phyloP scores from a whole-genome alignment of 805 yeast genomes.

The Vanderwaltozyma yarrowii region DNA sequence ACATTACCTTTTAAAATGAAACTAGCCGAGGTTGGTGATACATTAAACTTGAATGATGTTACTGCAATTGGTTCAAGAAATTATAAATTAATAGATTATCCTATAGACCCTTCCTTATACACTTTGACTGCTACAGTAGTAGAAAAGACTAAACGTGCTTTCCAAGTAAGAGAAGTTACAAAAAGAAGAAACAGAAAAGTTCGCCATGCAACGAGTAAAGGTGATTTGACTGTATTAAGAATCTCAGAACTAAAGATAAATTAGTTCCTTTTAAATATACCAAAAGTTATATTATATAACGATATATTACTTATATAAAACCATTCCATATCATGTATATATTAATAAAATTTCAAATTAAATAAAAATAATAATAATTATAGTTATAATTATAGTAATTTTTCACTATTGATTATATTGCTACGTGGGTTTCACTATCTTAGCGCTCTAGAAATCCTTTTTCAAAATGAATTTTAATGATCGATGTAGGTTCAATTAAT shows the following conservation, averaged over 20 bases:
- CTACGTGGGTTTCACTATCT: too few species aligned
- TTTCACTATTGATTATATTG: too few species aligned
- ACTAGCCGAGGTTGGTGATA: constrained; percentile 75
- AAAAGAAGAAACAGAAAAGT: constrained; percentile 73
- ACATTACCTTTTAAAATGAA: constrained; percentile 70
- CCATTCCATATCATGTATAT: too few species aligned
- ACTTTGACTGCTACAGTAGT: constrained; percentile 65
- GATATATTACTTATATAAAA: too few species aligned
- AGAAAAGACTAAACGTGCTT: constrained; percentile 79
- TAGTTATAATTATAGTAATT: too few species aligned
- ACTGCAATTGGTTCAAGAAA: constrained; percentile 79
- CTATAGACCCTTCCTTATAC: constrained; percentile 44
- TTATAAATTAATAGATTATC: constrained; percentile 51
- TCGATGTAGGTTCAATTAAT: too few species aligned
- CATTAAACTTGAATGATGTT: constrained; percentile 62
- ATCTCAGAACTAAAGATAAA: constrained; percentile 60
- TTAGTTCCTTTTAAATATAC: constrained; percentile 7
- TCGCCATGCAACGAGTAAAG: constrained; percentile 55
- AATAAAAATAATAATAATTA: too few species aligned
- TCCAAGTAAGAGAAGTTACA: constrained; percentile 61
- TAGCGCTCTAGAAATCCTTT: too few species aligned
- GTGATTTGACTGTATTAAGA: constrained; percentile 66
- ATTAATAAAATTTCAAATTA: too few species aligned
- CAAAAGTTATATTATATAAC: too few species aligned
- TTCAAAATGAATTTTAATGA: too few species aligned